Evolutionary conservation across 371 early-diverging fungal species (phyloP), one percentile per base, ranked within the genome.

Genomic region (Syncephalastrum racemosum): DNA sequence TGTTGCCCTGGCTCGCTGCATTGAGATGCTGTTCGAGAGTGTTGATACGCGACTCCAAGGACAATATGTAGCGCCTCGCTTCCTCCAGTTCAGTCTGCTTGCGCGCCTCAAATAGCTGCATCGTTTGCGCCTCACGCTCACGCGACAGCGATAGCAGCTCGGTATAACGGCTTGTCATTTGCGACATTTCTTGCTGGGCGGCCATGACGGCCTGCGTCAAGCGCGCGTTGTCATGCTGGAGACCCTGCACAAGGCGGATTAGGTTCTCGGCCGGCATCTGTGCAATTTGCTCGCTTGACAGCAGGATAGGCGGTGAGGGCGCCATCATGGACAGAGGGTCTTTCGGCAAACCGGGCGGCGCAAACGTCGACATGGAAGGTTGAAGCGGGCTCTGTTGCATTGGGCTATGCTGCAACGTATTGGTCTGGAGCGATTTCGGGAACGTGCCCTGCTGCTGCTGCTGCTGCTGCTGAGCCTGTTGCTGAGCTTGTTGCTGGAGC

Each of bases 31-130:
- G 24, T 24, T 64, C 64, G 6, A 63, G 44, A 2, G 54, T 53
- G 27, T 42, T 50, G 53, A 64, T 53, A 41, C 45, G 27, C 19
- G 60, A 68, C 54, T 80, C 77, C n/a, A 77, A 48, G 50, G 69
- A 70, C 61, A 71, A 64, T 36, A 78, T 70, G 62, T 78, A 76
- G 12, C 72, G 60, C 25, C 67, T 59, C 0, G 67, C 63, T 49
- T 78, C 78, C 27, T 80, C 81, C 68, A 78, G 64, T 60, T 80
- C 81, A 1, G 64, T 64, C 23, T 76, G 67, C 52, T 78, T 80
- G 41, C 75, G 76, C 40, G 75, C 71, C 36, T 80, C 77, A 18
- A 52, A 53, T 14, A 62, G 36, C 46, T 61, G 56, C 39, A 56
- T 20, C 25, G 46, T 22, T 24, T 61, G 62, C 8, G 47, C 19